Evolutionary conservation across 495 filamentous ascomycete species (phyloP), one percentile per base, ranked within the genome.

Genomic region (Talaromyces wortmannii): DNA sequence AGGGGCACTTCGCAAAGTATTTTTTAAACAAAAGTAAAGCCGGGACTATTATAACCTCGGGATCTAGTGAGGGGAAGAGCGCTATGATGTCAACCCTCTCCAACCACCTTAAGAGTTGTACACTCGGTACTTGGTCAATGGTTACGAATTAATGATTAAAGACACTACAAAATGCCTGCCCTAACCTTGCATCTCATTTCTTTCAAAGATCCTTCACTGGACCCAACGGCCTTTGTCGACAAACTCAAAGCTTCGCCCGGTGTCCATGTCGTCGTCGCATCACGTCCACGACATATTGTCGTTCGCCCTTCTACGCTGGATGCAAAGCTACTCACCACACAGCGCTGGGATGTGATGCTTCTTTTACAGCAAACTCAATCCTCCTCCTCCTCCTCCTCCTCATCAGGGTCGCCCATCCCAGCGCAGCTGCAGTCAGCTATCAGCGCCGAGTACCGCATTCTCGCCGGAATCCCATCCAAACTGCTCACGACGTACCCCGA

Each of bases 331-430:
- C 73, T 86, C 8, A 67, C 84, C 5, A 70, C 71, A 33, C 64
- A 62, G 12, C 65, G 65, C 49, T 87, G 83, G 83, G 78, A 85
- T 54, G 65, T 85, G 17, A 66, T 87, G 7, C 59, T 86, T 50
- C 71, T 85, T 40, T 60, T 84, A 6, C 68, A 75, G 31, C 56
- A 60, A 13, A 61, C 69, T 15, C 47, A 49, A 48, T 44, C 55
- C 58, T 13, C 54, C 57, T 56, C 79, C 30, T 78, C 82, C 11
- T 46, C 64, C 0, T 29, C 58, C 3, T 23, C 23, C 1, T 23
- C 23, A 23, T 23, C 23, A 2, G 23, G 23, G 4, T 23, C 23
- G 23, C 23, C 23, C 23, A 23, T 23, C 23, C 23, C 23, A 23
- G 23, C 23, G 23, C 23, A 23, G 23, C 60, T 79, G 15, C 56